Conservation (phyloP, 164 flowering plant genomes). For the Malania oleifera region DNA sequence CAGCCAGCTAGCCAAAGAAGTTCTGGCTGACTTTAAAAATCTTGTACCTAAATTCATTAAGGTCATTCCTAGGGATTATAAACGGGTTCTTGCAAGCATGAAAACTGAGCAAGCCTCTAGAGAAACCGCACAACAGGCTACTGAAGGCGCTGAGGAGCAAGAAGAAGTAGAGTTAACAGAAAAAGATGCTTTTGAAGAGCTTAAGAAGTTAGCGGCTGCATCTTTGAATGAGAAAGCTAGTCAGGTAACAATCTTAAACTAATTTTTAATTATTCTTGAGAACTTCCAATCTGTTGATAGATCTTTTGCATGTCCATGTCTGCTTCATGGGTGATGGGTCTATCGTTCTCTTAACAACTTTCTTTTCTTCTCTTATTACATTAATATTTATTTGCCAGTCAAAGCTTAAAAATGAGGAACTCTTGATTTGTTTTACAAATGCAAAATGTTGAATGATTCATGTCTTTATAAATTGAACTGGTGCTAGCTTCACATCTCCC, state of each 20-base stretch:
- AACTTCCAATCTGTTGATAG: neutral
- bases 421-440: too few relatives aligned
- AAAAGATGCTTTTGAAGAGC: slow-evolving; percentile 95
- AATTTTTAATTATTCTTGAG: neutral
- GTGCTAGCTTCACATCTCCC: too few relatives aligned
- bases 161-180: slow-evolving; percentile 61
- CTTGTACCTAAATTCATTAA: slow-evolving; percentile 86
- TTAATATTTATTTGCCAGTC: too few relatives aligned
- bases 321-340: too few relatives aligned
- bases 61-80: slow-evolving; percentile 94
- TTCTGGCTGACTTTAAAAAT: slow-evolving; percentile 67
- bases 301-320: neutral
- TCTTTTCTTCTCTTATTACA: too few relatives aligned
- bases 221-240: slow-evolving; percentile 30
- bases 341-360: too few relatives aligned
- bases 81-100: slow-evolving; percentile 66
- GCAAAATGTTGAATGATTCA: too few relatives aligned
- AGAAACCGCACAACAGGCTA: slow-evolving; percentile 31
- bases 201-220: slow-evolving; percentile 77
- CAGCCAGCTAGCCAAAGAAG: slow-evolving; percentile 76
- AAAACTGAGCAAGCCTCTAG: slow-evolving; percentile 41
- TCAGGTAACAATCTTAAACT: neutral
- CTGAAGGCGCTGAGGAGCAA: slow-evolving; percentile 33
- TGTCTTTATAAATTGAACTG: too few relatives aligned
- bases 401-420: too few relatives aligned